phyloP scores from a whole-genome alignment of 805 yeast species.

The Yarrowia osloensis region DNA sequence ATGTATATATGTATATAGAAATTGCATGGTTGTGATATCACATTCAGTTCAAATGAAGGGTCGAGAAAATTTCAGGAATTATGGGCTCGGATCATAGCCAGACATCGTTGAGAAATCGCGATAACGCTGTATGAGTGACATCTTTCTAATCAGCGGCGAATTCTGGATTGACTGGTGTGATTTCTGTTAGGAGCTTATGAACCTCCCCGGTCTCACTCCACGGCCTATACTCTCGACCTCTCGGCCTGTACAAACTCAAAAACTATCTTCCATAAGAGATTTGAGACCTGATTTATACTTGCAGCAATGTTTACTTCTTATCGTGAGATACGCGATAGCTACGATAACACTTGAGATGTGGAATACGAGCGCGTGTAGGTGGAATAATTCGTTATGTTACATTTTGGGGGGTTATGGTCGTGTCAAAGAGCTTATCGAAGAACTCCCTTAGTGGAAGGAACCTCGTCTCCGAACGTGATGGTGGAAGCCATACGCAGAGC shows the following conservation, averaged over 20 bases:
- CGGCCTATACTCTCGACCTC: too few species aligned
- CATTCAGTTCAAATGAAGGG: background rate
- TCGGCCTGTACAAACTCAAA: too few species aligned
- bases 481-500: conserved; percentile 87
- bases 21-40: conserved; percentile 3
- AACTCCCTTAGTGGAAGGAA: conserved; percentile 97
- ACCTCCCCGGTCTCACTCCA: too few species aligned
- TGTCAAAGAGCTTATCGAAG: conserved; percentile 40
- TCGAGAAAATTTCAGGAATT: too few species aligned
- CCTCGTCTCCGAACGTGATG: conserved; percentile 81
- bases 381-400: conserved; percentile 6
- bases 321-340: background rate
- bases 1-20: conserved; percentile 15
- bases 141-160: too few species aligned
- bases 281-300: conserved; percentile 1
- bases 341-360: too few species aligned
- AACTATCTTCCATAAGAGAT: background rate
- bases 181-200: too few species aligned
- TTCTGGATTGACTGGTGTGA: too few species aligned
- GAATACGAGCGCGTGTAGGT: too few species aligned
- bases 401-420: background rate
- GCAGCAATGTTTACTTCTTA: background rate
- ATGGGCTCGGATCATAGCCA: too few species aligned
- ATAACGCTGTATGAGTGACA: too few species aligned
- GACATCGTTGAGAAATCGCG: too few species aligned